These are phyloP conservation scores for Coniophora puteana DNA, from an alignment of 1,284 basidiomycete species.

Conservation along the genomic window DNA sequence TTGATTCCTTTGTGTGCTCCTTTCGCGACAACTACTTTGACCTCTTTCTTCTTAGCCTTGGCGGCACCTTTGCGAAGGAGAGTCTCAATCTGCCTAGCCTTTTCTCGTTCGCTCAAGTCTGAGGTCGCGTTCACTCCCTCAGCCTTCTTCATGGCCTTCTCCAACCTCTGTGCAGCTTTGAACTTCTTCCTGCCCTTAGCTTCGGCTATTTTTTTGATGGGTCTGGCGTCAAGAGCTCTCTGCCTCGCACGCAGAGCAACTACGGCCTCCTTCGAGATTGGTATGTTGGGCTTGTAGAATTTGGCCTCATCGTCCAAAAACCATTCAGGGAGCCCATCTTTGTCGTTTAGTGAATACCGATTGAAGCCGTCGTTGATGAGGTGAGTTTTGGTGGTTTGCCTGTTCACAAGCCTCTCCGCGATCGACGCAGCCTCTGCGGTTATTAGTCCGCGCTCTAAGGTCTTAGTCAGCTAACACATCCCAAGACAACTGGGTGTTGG, in stretches of 20 bases:
- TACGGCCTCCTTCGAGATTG: slow-evolving; percentile 96
- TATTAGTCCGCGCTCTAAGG: slow-evolving; percentile 76
- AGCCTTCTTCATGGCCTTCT: slow-evolving; percentile 95
- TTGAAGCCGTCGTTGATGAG: slow-evolving; percentile 96
- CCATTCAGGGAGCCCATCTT: slow-evolving; percentile 92
- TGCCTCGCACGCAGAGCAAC: slow-evolving; percentile 85
- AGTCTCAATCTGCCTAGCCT: slow-evolving; percentile 92
- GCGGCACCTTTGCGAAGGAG: slow-evolving; percentile 80
- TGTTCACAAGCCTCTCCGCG: slow-evolving; percentile 91
- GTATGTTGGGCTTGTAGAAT: slow-evolving; percentile 92
- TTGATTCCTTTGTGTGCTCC: slow-evolving; percentile 88
- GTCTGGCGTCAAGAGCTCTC: slow-evolving; percentile 92
- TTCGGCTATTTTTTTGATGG: slow-evolving; percentile 99
- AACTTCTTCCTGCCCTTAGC: slow-evolving; percentile 98
- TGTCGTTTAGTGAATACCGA: slow-evolving; percentile 87
- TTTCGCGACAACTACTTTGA: slow-evolving; percentile 91
- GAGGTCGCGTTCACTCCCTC: slow-evolving; percentile 90
- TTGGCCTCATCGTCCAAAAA: slow-evolving; percentile 97
- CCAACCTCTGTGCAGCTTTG: slow-evolving; percentile 80
- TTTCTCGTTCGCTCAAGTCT: slow-evolving; percentile 93
- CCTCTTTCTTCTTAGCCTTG: slow-evolving; percentile 73
- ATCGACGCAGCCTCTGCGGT: slow-evolving; percentile 93
- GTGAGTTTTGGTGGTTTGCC: slow-evolving; percentile 83
- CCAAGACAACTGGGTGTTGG: slow-evolving; percentile 11
- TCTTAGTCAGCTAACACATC: slow-evolving; percentile 6